Evolutionary conservation across 306 rosid genomes (phyloP).

Genomic region (Rosa lucieae): DNA sequence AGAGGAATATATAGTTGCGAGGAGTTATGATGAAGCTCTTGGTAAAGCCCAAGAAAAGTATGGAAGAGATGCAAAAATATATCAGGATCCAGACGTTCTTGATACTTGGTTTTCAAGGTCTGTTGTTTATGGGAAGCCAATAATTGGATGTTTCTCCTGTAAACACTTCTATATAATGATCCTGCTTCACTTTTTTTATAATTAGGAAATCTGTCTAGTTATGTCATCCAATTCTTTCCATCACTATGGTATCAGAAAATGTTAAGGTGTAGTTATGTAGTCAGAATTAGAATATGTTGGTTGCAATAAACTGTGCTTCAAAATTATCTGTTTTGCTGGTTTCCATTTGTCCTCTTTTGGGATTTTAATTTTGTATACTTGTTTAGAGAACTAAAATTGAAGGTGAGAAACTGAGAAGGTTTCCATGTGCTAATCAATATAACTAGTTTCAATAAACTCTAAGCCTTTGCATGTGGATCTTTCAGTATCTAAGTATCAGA

Average conservation of each 20-base stretch:
- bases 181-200: not conserved
- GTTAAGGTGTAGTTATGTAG: not conserved
- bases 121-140: constrained; percentile 13
- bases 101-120: constrained; percentile 99
- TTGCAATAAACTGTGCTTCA: not conserved
- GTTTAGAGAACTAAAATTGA: not conserved
- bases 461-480: not conserved
- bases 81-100: constrained; percentile 95
- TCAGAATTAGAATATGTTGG: not conserved
- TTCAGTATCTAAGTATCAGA: not conserved
- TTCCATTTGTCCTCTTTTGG: not conserved
- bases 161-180: not conserved
- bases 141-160: not conserved
- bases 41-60: constrained; percentile 64
- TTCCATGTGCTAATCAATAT: not conserved
- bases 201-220: not conserved
- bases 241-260: not conserved
- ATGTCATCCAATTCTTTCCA: not conserved
- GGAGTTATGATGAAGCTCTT: constrained; percentile 75
- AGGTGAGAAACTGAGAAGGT: not conserved
- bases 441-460: not conserved
- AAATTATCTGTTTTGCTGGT: not conserved
- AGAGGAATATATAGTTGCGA: constrained; percentile 94
- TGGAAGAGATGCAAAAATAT: constrained; percentile 78
- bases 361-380: not conserved